Conservation (phyloP, 75 land plant genomes). For the Larix kaempferi region DNA sequence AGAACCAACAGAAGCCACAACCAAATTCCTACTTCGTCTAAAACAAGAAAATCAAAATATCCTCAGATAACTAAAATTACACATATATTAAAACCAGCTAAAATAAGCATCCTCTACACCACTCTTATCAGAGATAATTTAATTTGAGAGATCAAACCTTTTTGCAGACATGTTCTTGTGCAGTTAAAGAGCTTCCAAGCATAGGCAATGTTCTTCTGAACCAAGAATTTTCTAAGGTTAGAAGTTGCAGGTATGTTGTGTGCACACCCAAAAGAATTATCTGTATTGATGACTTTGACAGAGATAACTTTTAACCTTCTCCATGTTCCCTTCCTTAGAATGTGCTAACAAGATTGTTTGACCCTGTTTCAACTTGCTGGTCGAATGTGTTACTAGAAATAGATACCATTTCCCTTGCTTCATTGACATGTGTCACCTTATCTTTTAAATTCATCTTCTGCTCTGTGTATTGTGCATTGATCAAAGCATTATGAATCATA, state of each 20-base stretch:
- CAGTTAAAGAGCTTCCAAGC: conserved; percentile 9
- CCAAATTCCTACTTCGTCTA: not conserved
- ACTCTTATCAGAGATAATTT: not conserved
- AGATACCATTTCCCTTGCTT: not conserved
- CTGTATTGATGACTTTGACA: not conserved
- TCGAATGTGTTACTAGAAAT: not conserved
- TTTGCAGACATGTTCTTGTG: conserved; percentile 15
- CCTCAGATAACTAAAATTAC: not conserved
- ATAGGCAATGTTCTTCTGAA: not conserved
- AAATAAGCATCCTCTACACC: not conserved
- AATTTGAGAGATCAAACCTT: conserved; percentile 3
- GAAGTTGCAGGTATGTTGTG: not conserved
- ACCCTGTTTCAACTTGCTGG: not conserved
- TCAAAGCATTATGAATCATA: conserved; percentile 33
- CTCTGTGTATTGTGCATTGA: conserved; percentile 39
- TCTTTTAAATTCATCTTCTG: conserved; percentile 13
- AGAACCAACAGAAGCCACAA: not conserved
- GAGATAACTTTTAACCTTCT: not conserved
- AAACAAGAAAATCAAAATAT: not conserved
- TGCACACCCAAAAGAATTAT: not conserved
- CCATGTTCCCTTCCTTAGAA: not conserved
- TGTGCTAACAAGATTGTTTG: not conserved
- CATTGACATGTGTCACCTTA: not conserved
- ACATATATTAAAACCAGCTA: not conserved
- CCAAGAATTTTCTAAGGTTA: not conserved